phyloP scores from a whole-genome alignment of 1,284 basidiomycete species.

The Apiotrichum domesticum region DNA sequence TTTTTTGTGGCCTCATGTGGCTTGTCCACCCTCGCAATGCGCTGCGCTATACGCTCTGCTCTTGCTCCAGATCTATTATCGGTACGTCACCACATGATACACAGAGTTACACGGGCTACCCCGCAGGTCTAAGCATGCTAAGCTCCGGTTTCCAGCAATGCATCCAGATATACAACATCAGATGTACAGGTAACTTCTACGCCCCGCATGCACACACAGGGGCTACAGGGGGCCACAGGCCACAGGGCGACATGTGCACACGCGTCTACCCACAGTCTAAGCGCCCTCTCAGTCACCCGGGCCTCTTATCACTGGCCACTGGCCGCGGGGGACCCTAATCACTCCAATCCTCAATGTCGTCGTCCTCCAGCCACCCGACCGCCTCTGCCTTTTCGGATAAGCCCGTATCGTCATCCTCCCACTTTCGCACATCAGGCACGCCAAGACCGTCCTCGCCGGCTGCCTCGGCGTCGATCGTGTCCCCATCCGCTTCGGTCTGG shows the following conservation, averaged over 20 bases:
- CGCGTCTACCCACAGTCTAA: too few relatives aligned
- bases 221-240: background rate
- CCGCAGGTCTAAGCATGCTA: background rate
- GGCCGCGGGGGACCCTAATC: background rate
- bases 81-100: too few relatives aligned
- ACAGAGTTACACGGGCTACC: too few relatives aligned
- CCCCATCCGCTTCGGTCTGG: background rate
- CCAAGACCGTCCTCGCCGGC: constrained; percentile 17
- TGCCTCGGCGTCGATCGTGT: constrained; percentile 3
- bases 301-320: too few relatives aligned
- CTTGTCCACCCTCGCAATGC: too few relatives aligned
- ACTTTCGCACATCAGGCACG: constrained; percentile 8
- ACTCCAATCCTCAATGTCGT: constrained; percentile 16
- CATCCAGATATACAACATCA: too few relatives aligned
- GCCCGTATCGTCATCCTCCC: constrained; percentile 6
- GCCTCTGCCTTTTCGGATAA: background rate
- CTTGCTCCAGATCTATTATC: too few relatives aligned
- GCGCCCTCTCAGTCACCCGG: background rate
- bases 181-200: too few relatives aligned
- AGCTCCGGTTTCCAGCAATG: too few relatives aligned
- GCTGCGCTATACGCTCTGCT: too few relatives aligned
- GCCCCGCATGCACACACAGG: background rate
- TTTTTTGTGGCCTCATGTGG: too few relatives aligned
- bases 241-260: background rate
- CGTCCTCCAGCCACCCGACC: constrained; percentile 14